Evolutionary conservation across 129 eudicot genomes (phyloP), one percentile per base, ranked within the genome.

Genomic region (Rutidosis leptorrhynchoides): DNA sequence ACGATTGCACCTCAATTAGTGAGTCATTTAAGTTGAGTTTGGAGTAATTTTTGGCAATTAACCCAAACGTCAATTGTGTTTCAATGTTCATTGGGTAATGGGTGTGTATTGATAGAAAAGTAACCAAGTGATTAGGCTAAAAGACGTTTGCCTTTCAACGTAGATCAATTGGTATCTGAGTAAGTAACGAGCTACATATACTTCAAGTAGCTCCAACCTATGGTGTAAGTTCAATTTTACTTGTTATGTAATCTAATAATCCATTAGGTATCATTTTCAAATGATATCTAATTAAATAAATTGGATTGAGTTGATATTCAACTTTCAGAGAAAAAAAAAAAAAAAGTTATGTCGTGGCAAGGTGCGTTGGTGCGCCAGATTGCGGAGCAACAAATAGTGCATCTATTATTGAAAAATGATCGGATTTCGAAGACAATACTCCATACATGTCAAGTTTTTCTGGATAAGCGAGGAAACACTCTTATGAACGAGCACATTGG

Each of bases 51-150:
- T 48, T 65, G 27, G 67, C 66, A 29, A 77, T 77, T 25, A 77
- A 77, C 64, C 81, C 81, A 0, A 71, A 77, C 61, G 51, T 77
- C 58, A 64, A 48, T 3, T 77, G 81, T 33, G 54, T 30, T 15
- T 20, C 63, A 6, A 58, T 58, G 55, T 77, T 77, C 15, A 68
- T 70, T 23, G 72, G 77, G 17, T 63, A 70, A 64, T 77, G 81
- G 77, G 63, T 77, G 16, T 75, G 73, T 26, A 70, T 67, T 23
- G 58, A 56, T 6, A 70, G 78, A 68, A 52, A 7, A 67, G 69
- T 61, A 15, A 49, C 74, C 52, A 25, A 46, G 5, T 67, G 56
- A 75, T 49, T 54, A 14, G 9, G 29, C 68, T 8, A 15, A 43
- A 26, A 56, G 7, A 57, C 37, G 0, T 20, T 5, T 1, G 10